Percentiles rank a stretch among this genome's conserved stretches.
phyloP scores from a whole-genome alignment of 1,284 basidiomycete genomes.

The Sporisorium reilianum region DNA sequence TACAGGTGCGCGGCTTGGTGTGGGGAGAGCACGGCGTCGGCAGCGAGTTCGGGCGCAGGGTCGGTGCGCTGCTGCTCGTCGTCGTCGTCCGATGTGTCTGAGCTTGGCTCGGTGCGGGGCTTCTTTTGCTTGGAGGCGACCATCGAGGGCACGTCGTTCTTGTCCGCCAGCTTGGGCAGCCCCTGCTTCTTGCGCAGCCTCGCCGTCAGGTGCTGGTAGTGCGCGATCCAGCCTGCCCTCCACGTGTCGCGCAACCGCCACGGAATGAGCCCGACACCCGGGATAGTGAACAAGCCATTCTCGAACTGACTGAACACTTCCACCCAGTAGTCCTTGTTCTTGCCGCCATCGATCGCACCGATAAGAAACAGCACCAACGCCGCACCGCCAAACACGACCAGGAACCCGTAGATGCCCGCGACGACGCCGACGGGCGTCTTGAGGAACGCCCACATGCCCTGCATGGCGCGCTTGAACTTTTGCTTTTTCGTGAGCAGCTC shows the following conservation, averaged over 20 bases:
- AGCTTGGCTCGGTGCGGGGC: constrained; percentile 24
- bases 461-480: constrained; percentile 74
- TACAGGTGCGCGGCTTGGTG: constrained; percentile 33
- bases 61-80: not conserved
- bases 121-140: constrained; percentile 72
- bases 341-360: constrained; percentile 39
- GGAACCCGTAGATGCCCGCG: constrained; percentile 82
- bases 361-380: constrained; percentile 49
- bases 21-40: constrained; percentile 36
- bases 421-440: constrained; percentile 80
- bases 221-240: constrained; percentile 79
- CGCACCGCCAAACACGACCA: constrained; percentile 52
- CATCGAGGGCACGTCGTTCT: constrained; percentile 42
- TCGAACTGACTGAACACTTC: constrained; percentile 83
- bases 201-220: constrained; percentile 68
- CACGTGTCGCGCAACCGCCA: constrained; percentile 82
- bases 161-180: constrained; percentile 35
- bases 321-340: constrained; percentile 73
- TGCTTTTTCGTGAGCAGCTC: constrained; percentile 44
- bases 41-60: not conserved
- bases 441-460: constrained; percentile 84
- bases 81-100: constrained; percentile 12
- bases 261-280: constrained; percentile 76
- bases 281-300: constrained; percentile 83
- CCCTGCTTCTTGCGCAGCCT: constrained; percentile 35